These are phyloP conservation scores for Candida xyloterini DNA, from an alignment of 805 yeast species.

Conservation along the genomic window DNA sequence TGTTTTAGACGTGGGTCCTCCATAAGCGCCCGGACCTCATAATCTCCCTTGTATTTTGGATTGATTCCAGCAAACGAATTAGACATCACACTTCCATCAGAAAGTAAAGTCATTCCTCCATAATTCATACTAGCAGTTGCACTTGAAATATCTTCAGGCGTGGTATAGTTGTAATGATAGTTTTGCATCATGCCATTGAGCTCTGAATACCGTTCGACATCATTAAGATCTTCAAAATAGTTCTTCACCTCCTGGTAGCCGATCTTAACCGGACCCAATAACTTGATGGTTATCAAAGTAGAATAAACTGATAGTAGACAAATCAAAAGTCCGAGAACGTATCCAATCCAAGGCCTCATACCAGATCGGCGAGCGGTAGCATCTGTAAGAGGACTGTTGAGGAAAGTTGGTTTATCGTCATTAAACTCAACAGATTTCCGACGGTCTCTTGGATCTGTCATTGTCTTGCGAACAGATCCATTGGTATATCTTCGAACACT, in stretches of 20 bases:
- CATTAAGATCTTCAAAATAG: constrained; percentile 14
- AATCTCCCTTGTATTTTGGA: constrained; percentile 32
- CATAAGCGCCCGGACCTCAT: constrained; percentile 39
- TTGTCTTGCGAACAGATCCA: constrained; percentile 9
- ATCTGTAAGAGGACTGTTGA: background rate
- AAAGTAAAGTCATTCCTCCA: background rate
- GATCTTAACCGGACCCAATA: constrained; percentile 9
- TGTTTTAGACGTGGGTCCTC: constrained; percentile 30
- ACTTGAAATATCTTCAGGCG: background rate
- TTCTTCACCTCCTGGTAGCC: constrained; percentile 11
- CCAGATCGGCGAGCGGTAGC: constrained; percentile 3
- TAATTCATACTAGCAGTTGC: background rate
- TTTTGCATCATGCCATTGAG: constrained; percentile 11
- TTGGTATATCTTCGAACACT: constrained; percentile 15
- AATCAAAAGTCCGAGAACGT: constrained; percentile 4
- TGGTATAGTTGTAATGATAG: background rate
- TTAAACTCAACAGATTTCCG: constrained; percentile 18
- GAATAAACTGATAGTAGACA: constrained; percentile 14
- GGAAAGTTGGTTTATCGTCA: constrained; percentile 2
- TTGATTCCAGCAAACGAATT: constrained; percentile 34
- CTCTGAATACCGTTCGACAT: constrained; percentile 8
- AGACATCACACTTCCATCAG: background rate
- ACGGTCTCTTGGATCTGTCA: constrained; percentile 10
- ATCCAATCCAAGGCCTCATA: constrained; percentile 14
- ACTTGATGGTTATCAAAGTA: constrained; percentile 14